Evolutionary conservation across 805 yeast species (phyloP), one percentile per base, ranked within the genome.

Genomic region (Nadsonia fulvescens): DNA sequence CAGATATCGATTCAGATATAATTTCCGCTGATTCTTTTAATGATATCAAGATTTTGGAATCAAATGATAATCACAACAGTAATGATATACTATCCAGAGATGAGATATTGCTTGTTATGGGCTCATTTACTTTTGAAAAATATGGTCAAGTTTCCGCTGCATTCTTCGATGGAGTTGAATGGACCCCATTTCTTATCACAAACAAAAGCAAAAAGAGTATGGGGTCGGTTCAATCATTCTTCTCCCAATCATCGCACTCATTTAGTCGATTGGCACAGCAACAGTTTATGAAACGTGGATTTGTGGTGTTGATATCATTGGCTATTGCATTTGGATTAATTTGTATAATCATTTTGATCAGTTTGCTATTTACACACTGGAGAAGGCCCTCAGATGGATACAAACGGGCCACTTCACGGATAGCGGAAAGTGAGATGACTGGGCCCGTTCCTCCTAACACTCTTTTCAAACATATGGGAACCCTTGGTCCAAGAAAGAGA

Each of bases 131-230:
- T 4, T 40, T 75, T 20, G 37, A 48, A 3, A 44, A 44, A 2
- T 68, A 61, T 39, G 89, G 83, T 1, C 42, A 49, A 14, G 67
- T 64, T 3, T 63, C 70, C 20, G 56, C 68, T 14, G 86, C 83
- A 0, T 48, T 65, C 15, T 78, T 47, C 47, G 68, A 78, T 41
- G 82, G 91, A 1, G 36, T 52, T 1, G 25, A 37, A 5, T 81
- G 93, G 92, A 40, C 51, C 15, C 92, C 93, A 8, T 42, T 67
- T 3, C 62, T 63, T 32, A 49, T 75, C 2, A 46, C 59, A 0
- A 43, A 48, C 4, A 31, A 44, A 2, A 39, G 42, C 5, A 32
- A 30, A 11, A 36, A 36, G 8, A 18, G 32, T 5, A 29, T 24
- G 22, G 53, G 47, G 5, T 18, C 31, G 12, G 37, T 44, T n/a